These are phyloP conservation scores for Metarhizium anisopliae DNA, from an alignment of 2,329 filamentous ascomycete species.

Conservation along the genomic window DNA sequence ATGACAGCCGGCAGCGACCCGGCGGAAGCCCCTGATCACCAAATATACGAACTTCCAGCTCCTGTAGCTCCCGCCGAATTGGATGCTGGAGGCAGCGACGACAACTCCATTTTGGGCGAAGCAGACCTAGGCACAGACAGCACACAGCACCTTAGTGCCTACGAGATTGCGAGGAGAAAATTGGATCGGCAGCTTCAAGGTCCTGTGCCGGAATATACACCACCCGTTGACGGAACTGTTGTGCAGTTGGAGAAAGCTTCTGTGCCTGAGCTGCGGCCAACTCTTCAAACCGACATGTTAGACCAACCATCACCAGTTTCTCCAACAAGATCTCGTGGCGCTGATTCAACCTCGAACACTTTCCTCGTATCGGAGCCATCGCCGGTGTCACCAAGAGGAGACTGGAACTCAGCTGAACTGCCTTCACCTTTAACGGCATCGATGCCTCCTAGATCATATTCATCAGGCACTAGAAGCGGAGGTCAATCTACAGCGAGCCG, in stretches of 20 bases:
- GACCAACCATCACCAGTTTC: constrained; percentile 10
- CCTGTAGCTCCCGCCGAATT: constrained; percentile 39
- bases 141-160: constrained; percentile 32
- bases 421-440: constrained; percentile 33
- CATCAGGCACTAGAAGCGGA: constrained; percentile 10
- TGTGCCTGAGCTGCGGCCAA: constrained; percentile 9
- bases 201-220: constrained; percentile 39
- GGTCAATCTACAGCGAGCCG: constrained; percentile 6
- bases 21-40: constrained; percentile 30
- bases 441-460: constrained; percentile 15
- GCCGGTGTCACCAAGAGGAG: constrained; percentile 37
- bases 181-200: constrained; percentile 42
- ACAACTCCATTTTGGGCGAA: constrained; percentile 26
- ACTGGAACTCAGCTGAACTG: constrained; percentile 30
- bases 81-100: constrained; percentile 30
- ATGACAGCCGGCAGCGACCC: constrained; percentile 18
- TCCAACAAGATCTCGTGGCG: constrained; percentile 12
- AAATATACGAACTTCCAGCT: constrained; percentile 44
- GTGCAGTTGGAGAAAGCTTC: constrained; percentile 21
- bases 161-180: constrained; percentile 42
- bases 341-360: constrained; percentile 21
- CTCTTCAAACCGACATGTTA: constrained; percentile 9
- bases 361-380: constrained; percentile 36
- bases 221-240: constrained; percentile 22
- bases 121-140: constrained; percentile 32